Conservation (phyloP, 495 filamentous ascomycete species). For the Neurospora discreta region DNA sequence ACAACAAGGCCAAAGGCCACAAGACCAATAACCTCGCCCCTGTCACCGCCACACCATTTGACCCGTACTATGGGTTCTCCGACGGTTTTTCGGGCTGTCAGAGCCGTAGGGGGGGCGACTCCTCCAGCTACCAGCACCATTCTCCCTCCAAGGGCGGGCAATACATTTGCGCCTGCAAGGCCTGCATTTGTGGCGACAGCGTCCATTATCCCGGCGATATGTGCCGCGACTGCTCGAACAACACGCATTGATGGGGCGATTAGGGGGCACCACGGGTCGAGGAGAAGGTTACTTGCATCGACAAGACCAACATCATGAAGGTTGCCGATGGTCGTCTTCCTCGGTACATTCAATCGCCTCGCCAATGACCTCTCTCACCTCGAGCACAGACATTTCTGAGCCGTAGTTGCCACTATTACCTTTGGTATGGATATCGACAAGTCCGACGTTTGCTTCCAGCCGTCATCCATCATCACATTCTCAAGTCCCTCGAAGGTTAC, state of each 20-base stretch:
- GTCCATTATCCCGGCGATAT: slow-evolving; percentile 1
- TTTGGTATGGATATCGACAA: slow-evolving; percentile 99
- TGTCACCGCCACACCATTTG: background rate
- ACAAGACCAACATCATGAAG: slow-evolving; percentile 99
- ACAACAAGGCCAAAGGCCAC: background rate
- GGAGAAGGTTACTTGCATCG: slow-evolving; percentile 89
- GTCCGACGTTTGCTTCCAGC: slow-evolving; percentile 82
- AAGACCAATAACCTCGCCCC: background rate
- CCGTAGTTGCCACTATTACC: slow-evolving; percentile 95
- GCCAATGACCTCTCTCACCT: slow-evolving; percentile 88
- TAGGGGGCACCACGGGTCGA: background rate
- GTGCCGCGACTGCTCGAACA: background rate
- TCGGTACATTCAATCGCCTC: slow-evolving; percentile 87
- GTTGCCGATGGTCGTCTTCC: slow-evolving; percentile 94
- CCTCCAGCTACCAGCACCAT: background rate
- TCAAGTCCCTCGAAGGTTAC: slow-evolving; percentile 92
- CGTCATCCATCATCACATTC: slow-evolving; percentile 85
- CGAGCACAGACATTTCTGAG: slow-evolving; percentile 48
- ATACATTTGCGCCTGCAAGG: slow-evolving; percentile 3
- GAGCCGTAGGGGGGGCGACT: background rate
- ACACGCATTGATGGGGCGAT: background rate
- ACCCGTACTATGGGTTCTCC: background rate
- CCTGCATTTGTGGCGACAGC: background rate
- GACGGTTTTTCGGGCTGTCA: background rate
- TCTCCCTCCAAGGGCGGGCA: background rate